phyloP scores from a whole-genome alignment of 2,329 filamentous ascomycete species.

The Celoporthe dispersa region DNA sequence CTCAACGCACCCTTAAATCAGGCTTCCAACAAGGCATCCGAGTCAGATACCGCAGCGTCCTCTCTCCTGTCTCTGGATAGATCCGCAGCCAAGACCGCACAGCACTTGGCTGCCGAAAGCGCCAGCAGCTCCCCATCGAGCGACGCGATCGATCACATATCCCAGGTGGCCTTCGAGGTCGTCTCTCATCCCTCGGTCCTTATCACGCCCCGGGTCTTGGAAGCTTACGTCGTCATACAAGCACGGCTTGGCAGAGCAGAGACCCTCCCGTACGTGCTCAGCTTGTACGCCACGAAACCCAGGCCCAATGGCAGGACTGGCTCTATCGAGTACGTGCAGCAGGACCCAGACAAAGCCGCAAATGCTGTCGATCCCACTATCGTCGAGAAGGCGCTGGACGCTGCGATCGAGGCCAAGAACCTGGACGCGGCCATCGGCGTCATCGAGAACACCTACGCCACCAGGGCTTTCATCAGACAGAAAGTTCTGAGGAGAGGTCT shows the following conservation, averaged over 20 bases:
- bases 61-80: conserved; percentile 53
- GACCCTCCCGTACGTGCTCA: conserved; percentile 78
- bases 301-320: conserved; percentile 65
- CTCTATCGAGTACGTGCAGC: conserved; percentile 61
- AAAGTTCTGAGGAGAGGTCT: conserved; percentile 70
- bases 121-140: conserved; percentile 39
- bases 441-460: conserved; percentile 70
- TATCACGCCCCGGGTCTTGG: conserved; percentile 74
- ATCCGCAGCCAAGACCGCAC: conserved; percentile 14
- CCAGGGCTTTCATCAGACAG: conserved; percentile 67
- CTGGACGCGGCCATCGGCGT: conserved; percentile 78
- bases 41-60: conserved; percentile 54
- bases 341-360: conserved; percentile 69
- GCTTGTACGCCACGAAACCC: conserved; percentile 84
- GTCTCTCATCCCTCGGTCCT: conserved; percentile 77
- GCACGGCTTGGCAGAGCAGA: conserved; percentile 72
- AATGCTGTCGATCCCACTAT: conserved; percentile 74
- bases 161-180: conserved; percentile 68
- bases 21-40: conserved; percentile 44
- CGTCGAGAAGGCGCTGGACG: conserved; percentile 74
- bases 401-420: conserved; percentile 79
- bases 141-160: conserved; percentile 56
- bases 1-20: conserved; percentile 44
- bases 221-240: conserved; percentile 77
- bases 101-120: conserved; percentile 22